phyloP scores from a whole-genome alignment of 169 alveolate species.

The Cryptosporidium canis region DNA sequence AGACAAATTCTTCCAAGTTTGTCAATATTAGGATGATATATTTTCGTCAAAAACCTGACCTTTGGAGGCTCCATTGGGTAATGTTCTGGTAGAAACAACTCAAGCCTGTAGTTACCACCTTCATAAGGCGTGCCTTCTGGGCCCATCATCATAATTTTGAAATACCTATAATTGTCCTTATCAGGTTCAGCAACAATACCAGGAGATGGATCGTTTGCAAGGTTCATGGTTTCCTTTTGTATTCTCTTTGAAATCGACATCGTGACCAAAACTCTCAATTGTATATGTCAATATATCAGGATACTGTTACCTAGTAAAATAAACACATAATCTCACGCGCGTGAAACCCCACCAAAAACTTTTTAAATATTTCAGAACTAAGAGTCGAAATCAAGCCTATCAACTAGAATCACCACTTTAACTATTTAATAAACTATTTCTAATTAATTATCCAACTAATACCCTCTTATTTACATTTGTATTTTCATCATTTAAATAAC shows the following conservation, averaged over 20 bases:
- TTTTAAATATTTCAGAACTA: background rate
- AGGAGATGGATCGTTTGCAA: constrained; percentile 91
- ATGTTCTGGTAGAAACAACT: constrained; percentile 95
- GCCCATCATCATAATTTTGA: constrained; percentile 93
- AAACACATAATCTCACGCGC: background rate
- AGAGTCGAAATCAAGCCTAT: background rate
- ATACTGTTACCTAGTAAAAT: background rate
- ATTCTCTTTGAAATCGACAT: constrained; percentile 85
- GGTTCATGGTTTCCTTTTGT: constrained; percentile 85
- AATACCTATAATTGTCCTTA: constrained; percentile 93
- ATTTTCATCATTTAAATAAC: background rate
- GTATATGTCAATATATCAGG: background rate
- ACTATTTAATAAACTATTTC: background rate
- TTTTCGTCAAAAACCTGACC: constrained; percentile 95
- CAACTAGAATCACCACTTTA: background rate
- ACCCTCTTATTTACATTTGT: background rate
- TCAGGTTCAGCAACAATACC: constrained; percentile 94
- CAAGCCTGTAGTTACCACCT: constrained; percentile 95
- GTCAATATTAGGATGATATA: constrained; percentile 99
- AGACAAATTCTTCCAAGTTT: constrained; percentile 98
- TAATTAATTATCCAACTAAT: background rate
- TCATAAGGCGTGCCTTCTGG: constrained; percentile 98
- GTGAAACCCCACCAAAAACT: background rate
- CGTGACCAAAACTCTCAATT: background rate
- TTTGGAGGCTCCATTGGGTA: constrained; percentile 99